Base-by-base conservation (phyloP, 73 alveolate genomes). In the Paramecium sexaurelia region DNA sequence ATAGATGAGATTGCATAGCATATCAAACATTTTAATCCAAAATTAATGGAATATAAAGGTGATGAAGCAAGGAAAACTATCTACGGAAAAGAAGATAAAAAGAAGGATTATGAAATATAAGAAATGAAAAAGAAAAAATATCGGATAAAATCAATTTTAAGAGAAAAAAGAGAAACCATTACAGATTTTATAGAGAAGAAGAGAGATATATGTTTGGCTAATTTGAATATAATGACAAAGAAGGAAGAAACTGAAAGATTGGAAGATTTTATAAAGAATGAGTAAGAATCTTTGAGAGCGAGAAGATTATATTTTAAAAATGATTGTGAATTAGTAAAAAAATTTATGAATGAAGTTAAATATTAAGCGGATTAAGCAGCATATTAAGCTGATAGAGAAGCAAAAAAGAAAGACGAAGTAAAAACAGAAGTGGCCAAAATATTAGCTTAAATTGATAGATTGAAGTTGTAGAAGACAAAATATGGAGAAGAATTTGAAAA, bases 111-210 rank as follows among this genome's bases (percentile, higher is more conserved):
- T 22, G 75, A 85, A 13, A 26, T 61, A 24, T 26, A 55, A 68
- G 88, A 86, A 66, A 33, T 86, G 67, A 86, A 75, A 33, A 86
- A 86, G 41, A 20, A 86, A 26, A 57, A 61, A 32, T 61, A 86
- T 86, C 26, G 93, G 37, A 86, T 86, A 1, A 86, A 61, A 22
- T 55, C 69, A 36, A 86, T 86, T 8, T 61, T 86, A 6, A 86
- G 75, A 61, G 93, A 86, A 66, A 86, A 86, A 13, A 86, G 93
- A 45, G 93, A 86, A 86, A 86, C 93, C 2, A 33, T 86, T 15
- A 75, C 87, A 29, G 93, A 86, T 20, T 86, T 61, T 22, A 86
- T 86, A 2, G 85, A 86, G 24, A 86, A 86, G 51, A 86, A 86
- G 43, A 66, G 93, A 61, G 93, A 86, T 20, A 86, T 86, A 22